phyloP scores from a whole-genome alignment of 2,329 filamentous ascomycete genomes.

The Alternaria metachromatica region DNA sequence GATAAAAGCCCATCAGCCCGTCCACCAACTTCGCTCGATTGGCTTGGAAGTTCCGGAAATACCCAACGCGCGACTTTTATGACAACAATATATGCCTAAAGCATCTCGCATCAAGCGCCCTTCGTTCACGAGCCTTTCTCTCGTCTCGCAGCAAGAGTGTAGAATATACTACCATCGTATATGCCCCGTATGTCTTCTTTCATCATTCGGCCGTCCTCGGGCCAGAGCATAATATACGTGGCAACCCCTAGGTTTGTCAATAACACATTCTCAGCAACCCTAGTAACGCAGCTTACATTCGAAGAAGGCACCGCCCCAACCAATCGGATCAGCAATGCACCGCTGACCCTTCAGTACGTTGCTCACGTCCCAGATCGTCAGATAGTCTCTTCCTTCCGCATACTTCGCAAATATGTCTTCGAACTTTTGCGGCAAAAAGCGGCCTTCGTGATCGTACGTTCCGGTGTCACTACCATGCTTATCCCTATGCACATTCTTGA shows the following conservation, averaged over 20 bases:
- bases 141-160: conserved; percentile 33
- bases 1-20: too few species aligned
- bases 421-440: conserved; percentile 55
- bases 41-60: too few species aligned
- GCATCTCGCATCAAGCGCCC: too few species aligned
- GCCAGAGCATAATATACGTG: conserved; percentile 62
- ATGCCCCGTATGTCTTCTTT: conserved; percentile 64
- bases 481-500: conserved; percentile 50
- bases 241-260: conserved; percentile 50
- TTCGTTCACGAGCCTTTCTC: background rate
- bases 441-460: conserved; percentile 55
- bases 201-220: conserved; percentile 61
- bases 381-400: conserved; percentile 45
- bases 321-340: conserved; percentile 52
- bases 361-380: conserved; percentile 50
- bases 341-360: conserved; percentile 52
- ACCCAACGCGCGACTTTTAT: too few species aligned
- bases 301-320: conserved; percentile 54
- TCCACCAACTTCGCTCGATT: too few species aligned
- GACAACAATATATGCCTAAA: too few species aligned
- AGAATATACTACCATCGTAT: conserved; percentile 62
- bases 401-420: conserved; percentile 59
- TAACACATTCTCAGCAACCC: background rate
- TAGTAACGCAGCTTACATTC: conserved; percentile 47
- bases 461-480: conserved; percentile 55